Base-by-base conservation (phyloP, 2,329 filamentous ascomycete species). In the Alternaria viburni region DNA sequence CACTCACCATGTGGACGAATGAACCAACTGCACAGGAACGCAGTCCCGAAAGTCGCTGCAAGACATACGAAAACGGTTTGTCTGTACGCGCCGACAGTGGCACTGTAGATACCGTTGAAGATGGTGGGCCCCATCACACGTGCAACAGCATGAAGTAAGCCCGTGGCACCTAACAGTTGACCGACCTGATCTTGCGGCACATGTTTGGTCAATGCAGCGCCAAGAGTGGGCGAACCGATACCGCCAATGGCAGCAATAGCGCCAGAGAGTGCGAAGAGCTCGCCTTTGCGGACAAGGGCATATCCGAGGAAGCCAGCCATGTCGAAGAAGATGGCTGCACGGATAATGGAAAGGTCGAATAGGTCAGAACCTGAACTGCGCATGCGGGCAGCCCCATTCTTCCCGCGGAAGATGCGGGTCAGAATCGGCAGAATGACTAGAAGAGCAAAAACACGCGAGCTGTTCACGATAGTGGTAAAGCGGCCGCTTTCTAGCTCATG, bases 121-220 rank as follows among this genome's bases (percentile, higher is more conserved):
- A 95, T 75, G 0, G 93, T 86, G 0, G 96, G 96, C 1, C 91
- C 90, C 12, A 97, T 77, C 3, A 98, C 89, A 65, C 93, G 86
- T 4, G 92, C 88, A 36, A 97, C 81, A 1, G 93, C 91, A 80
- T 98, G 95, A 61, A 98, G 81, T 65, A 98, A 83, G 0, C 95
- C 96, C 15, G 90, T 91, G 2, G 93, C 94, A 21, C 96, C 96
- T 0, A 99, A 86, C n/a, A 98, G 83, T 77, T 96, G 90, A 0
- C 96, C 96, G 0, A 96, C 90, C 50, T 88, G 87, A 67, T 96
- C 91, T 0, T 89, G 85, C 0, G 94, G 93, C 0, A 98, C 90
- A 78, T 98, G 96, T 77, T 97, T 98, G 19, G 93, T 97, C 54
- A 97, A 83, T 1, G 91, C 87, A 2, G 92, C 90, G 74, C 97